Conservation (phyloP, 371 early-diverging fungal genomes). For the Encephalitozoon romaleae region DNA sequence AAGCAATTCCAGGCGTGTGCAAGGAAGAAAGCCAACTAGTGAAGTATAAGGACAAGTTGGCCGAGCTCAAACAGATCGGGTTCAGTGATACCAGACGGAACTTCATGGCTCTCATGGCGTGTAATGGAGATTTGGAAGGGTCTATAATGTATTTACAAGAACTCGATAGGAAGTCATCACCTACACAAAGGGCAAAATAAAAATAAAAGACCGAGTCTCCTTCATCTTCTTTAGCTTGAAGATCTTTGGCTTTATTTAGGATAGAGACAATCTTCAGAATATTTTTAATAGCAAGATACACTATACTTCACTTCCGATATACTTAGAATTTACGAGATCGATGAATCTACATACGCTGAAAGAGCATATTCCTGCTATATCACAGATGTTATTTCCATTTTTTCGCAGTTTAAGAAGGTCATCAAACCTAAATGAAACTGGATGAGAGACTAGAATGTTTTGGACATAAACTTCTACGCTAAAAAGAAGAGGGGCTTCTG, state of each 20-base stretch:
- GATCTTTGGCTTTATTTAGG: not conserved
- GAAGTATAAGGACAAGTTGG: constrained; percentile 66
- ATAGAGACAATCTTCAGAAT: not conserved
- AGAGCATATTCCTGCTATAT: constrained; percentile 29
- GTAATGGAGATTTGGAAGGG: constrained; percentile 66
- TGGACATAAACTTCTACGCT: constrained; percentile 39
- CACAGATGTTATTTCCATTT: constrained; percentile 12
- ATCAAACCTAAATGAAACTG: constrained; percentile 47
- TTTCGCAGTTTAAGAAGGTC: constrained; percentile 47
- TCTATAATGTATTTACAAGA: constrained; percentile 43
- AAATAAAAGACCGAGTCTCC: not conserved
- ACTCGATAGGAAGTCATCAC: not conserved
- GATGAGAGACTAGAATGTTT: constrained; percentile 17
- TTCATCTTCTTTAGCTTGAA: not conserved
- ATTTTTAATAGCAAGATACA: not conserved
- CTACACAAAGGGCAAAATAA: not conserved
- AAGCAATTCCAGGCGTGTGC: constrained; percentile 44
- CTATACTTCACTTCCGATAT: constrained; percentile 21
- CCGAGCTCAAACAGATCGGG: constrained; percentile 71
- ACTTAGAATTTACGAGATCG: constrained; percentile 56
- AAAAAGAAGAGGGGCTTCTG: constrained; percentile 33
- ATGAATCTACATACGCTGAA: constrained; percentile 43
- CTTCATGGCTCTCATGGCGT: constrained; percentile 67
- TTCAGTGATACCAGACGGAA: constrained; percentile 68
- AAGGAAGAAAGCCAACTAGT: constrained; percentile 48